Percentiles rank a stretch among this genome's conserved stretches.
phyloP scores from a whole-genome alignment of 1,139 yeast species.

The Yamadazyma sp. region DNA sequence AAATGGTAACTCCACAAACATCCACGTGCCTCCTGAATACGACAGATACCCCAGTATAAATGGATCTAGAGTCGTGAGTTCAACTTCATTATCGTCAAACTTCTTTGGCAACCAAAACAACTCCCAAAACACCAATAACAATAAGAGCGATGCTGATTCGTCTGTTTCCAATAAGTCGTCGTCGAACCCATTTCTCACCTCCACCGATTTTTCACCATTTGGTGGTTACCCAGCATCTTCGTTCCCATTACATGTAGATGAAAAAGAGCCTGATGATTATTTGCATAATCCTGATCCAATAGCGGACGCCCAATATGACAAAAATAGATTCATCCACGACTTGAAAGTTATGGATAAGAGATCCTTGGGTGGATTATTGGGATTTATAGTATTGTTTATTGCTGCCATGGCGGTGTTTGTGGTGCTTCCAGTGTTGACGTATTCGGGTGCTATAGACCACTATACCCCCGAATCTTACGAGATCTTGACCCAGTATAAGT shows the following conservation, averaged over 20 bases:
- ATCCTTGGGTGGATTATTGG: slow-evolving; percentile 58
- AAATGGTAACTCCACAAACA: slow-evolving; percentile 17
- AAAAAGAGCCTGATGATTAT: slow-evolving; percentile 89
- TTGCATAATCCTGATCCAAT: slow-evolving; percentile 93
- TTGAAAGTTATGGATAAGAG: slow-evolving; percentile 59
- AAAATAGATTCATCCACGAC: slow-evolving; percentile 58
- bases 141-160: slow-evolving; percentile 16
- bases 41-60: slow-evolving; percentile 59
- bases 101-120: slow-evolving; percentile 11
- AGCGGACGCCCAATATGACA: slow-evolving; percentile 76
- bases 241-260: slow-evolving; percentile 83
- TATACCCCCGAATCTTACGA: slow-evolving; percentile 35
- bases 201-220: slow-evolving; percentile 66
- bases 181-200: slow-evolving; percentile 20
- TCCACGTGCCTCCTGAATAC: slow-evolving; percentile 50
- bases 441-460: slow-evolving; percentile 56
- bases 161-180: slow-evolving; percentile 18
- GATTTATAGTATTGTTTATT: slow-evolving; percentile 53
- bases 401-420: slow-evolving; percentile 70
- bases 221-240: slow-evolving; percentile 93
- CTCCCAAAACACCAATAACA: slow-evolving; percentile 5
- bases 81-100: slow-evolving; percentile 40
- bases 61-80: slow-evolving; percentile 49
- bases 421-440: slow-evolving; percentile 72
- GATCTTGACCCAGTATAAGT: slow-evolving; percentile 54